Percentiles rank a stretch among this genome's conserved stretches.
Conservation (phyloP, 1,139 yeast genomes). For the Yarrowia galli region DNA sequence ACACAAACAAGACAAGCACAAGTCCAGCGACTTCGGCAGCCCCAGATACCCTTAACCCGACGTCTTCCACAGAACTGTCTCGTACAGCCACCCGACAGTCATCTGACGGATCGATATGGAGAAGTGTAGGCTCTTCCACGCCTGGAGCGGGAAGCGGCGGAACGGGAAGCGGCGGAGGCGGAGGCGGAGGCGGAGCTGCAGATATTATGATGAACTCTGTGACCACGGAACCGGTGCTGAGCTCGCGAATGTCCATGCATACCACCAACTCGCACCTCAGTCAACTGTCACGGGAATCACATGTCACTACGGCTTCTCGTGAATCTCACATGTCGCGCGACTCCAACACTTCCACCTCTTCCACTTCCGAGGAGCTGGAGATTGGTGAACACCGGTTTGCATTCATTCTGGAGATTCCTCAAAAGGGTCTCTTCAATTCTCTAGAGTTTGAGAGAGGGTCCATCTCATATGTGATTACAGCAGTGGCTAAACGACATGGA, state of each 20-base stretch:
- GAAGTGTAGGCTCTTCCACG: neutral
- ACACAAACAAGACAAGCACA: neutral
- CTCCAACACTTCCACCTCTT: constrained; percentile 2
- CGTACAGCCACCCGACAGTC: neutral
- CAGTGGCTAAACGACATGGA: constrained; percentile 56
- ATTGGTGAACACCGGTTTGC: constrained; percentile 91
- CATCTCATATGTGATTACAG: constrained; percentile 69
- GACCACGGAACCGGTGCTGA: neutral
- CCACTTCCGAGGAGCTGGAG: constrained; percentile 50
- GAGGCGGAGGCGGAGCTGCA: too few relatives aligned
- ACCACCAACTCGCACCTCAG: constrained; percentile 3
- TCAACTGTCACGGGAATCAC: constrained; percentile 1
- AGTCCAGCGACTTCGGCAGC: neutral
- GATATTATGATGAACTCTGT: constrained; percentile 1
- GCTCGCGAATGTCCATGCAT: constrained; percentile 25
- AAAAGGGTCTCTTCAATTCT: constrained; percentile 72
- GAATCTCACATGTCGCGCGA: neutral
- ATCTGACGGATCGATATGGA: constrained; percentile 19
- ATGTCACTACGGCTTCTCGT: neutral
- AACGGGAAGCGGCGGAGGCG: too few relatives aligned
- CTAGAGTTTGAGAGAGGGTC: constrained; percentile 87
- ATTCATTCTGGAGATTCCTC: constrained; percentile 78
- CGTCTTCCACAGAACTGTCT: neutral
- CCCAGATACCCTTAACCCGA: neutral
- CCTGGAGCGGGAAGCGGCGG: too few relatives aligned